Base-by-base conservation (phyloP, 768 basidiomycete genomes). In the Rhizopogon roseolus region DNA sequence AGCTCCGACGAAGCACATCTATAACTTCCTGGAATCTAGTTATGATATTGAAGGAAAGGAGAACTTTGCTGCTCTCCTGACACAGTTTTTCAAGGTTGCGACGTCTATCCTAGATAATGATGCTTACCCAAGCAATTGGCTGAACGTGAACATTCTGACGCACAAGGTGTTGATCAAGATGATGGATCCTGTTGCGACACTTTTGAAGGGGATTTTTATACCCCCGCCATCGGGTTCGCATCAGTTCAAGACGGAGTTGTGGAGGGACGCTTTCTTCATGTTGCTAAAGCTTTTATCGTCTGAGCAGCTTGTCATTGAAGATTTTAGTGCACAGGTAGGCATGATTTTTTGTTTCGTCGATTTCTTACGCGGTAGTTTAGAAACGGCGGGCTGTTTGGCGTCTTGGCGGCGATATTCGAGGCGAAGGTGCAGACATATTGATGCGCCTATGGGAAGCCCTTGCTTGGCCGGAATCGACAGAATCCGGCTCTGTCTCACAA, bases 331-430 rank as follows among this genome's bases (percentile, higher is more conserved):
- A 1, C 96, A 96, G 81, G 92, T 89, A 54, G 37, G 73, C 57
- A 14, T 36, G 13, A 17, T 52, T 9, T 29, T 49, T 52, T 55
- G 27, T n/a, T 44, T 32, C 34, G 17, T 52, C 22, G 39, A 29
- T 11, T 41, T 36, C 54, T 61, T 17, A 57, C 32, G 39, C 49
- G 50, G 50, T 11, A 43, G 39, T 44, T 34, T 54, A 97, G 91
- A 93, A 93, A 85, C 89, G 93, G 40, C 85, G 95, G 41, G 90
- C 95, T 3, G 90, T 95, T 9, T 98, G 95, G 95, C 82, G 92
- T 37, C 81, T 98, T n/a, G 93, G 90, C 5, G 94, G 94, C 27
- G 96, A 98, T 71, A 84, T 98, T 62, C 83, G 96, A 22, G 94
- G 93, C 9, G 90, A 96, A 67, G 95, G 93, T 14, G 88, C 93